Conservation (phyloP, 2,329 filamentous ascomycete genomes). For the Coniochaeta hoffmannii region DNA sequence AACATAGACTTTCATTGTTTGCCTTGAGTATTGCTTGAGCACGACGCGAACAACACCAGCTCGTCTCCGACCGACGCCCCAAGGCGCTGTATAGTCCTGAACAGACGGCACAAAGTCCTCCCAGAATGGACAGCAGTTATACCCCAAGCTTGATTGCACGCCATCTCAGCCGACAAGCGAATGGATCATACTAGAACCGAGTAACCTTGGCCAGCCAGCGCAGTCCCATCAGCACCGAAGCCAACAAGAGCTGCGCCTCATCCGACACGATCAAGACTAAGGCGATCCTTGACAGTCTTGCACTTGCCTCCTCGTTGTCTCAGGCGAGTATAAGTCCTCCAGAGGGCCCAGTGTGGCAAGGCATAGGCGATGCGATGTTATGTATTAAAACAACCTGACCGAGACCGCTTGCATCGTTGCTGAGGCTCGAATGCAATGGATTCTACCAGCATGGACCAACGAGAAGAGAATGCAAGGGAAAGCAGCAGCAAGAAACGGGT, state of each 20-base stretch:
- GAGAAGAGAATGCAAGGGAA: neutral
- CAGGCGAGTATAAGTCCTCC: neutral
- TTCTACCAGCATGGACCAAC: neutral
- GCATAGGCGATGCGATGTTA: neutral
- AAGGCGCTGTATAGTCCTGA: neutral
- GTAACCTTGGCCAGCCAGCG: neutral
- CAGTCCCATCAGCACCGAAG: neutral
- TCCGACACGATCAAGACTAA: neutral
- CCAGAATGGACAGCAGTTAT: neutral
- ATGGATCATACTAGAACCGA: neutral
- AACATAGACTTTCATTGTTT: too few species aligned
- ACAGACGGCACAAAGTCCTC: neutral
- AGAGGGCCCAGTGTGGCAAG: neutral
- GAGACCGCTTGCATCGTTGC: neutral
- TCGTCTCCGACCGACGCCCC: neutral
- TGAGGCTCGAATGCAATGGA: neutral
- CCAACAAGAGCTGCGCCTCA: neutral
- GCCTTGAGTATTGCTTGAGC: neutral
- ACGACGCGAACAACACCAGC: neutral
- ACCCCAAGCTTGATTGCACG: neutral
- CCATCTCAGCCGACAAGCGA: neutral
- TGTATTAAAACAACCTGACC: neutral
- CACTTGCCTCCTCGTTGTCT: neutral
- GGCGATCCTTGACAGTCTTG: neutral
- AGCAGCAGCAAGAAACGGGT: neutral